phyloP scores from a whole-genome alignment of 805 yeast genomes.

The Ogataea corticis region DNA sequence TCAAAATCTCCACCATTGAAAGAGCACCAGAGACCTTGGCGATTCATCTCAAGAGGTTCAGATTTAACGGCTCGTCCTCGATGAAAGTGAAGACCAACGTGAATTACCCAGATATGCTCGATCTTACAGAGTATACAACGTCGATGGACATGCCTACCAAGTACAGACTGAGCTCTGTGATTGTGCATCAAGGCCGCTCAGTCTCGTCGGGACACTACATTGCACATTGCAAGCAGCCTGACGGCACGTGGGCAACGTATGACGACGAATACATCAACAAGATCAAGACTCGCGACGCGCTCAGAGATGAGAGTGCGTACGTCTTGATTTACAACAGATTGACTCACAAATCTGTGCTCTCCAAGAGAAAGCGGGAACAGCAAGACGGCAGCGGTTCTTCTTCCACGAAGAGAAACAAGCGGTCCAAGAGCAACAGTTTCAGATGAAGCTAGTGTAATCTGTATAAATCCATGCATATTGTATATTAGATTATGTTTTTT shows the following conservation, averaged over 20 bases:
- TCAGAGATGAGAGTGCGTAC: slow-evolving; percentile 87
- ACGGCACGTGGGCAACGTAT: slow-evolving; percentile 88
- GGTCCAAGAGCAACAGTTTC: slow-evolving; percentile 13
- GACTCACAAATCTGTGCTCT: slow-evolving; percentile 49
- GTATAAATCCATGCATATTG: slow-evolving; percentile 8
- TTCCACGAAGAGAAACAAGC: slow-evolving; percentile 14
- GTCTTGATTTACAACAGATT: slow-evolving; percentile 81
- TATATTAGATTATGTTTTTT: slow-evolving; percentile 6
- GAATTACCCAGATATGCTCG: slow-evolving; percentile 74
- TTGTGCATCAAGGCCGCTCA: slow-evolving; percentile 93
- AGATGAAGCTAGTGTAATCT: slow-evolving; percentile 1
- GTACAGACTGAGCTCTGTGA: slow-evolving; percentile 78
- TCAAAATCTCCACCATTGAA: slow-evolving; percentile 70
- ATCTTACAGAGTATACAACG: slow-evolving; percentile 64
- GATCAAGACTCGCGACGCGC: slow-evolving; percentile 69
- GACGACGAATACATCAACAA: slow-evolving; percentile 88
- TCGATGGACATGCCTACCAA: slow-evolving; percentile 45
- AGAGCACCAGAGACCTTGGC: slow-evolving; percentile 86
- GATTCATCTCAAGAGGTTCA: slow-evolving; percentile 86
- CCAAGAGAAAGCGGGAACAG: slow-evolving; percentile 18
- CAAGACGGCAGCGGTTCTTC: not conserved
- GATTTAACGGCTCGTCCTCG: slow-evolving; percentile 74
- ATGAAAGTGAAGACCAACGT: slow-evolving; percentile 88
- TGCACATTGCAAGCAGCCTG: slow-evolving; percentile 89
- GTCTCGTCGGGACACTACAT: slow-evolving; percentile 91